These are phyloP conservation scores for Didymella pinodella DNA, from an alignment of 2,329 filamentous ascomycete genomes.

Conservation along the genomic window DNA sequence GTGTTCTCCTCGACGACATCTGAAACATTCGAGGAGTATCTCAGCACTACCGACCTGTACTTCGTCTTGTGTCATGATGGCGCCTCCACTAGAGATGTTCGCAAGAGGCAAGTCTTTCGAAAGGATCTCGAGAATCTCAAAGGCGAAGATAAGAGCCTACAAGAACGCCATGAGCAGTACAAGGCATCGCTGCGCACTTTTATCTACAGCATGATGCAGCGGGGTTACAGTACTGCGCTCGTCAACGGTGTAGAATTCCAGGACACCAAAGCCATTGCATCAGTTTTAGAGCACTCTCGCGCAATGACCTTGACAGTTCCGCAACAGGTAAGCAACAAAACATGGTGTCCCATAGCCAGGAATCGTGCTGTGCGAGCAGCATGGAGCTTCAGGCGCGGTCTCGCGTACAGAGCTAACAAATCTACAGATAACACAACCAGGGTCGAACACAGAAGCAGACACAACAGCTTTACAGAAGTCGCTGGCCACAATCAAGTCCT, in stretches of 20 bases:
- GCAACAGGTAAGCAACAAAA: constrained; percentile 26
- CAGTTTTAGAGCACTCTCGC: constrained; percentile 32
- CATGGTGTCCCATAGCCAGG: neutral
- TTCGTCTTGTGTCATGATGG: constrained; percentile 76
- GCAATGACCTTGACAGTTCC: constrained; percentile 29
- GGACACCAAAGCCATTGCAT: constrained; percentile 66
- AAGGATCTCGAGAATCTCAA: constrained; percentile 32
- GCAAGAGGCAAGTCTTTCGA: constrained; percentile 28
- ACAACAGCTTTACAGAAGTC: constrained; percentile 31
- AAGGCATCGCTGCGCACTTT: constrained; percentile 54
- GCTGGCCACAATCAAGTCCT: constrained; percentile 28
- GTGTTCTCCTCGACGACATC: constrained; percentile 60
- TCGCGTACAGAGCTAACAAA: constrained; percentile 1
- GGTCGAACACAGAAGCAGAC: constrained; percentile 18
- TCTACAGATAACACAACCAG: constrained; percentile 6
- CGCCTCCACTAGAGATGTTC: constrained; percentile 41
- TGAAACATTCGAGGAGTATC: constrained; percentile 63
- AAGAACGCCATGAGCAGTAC: constrained; percentile 34
- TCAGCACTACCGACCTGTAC: constrained; percentile 63
- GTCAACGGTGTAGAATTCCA: constrained; percentile 69
- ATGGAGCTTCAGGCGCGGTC: neutral
- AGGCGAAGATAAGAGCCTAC: constrained; percentile 27
- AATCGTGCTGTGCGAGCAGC: neutral
- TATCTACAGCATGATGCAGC: constrained; percentile 63
- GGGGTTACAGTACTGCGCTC: constrained; percentile 68